Evolutionary conservation across 73 alveolate species (phyloP), one percentile per base, ranked within the genome.

Genomic region (Urostyla sp.): DNA sequence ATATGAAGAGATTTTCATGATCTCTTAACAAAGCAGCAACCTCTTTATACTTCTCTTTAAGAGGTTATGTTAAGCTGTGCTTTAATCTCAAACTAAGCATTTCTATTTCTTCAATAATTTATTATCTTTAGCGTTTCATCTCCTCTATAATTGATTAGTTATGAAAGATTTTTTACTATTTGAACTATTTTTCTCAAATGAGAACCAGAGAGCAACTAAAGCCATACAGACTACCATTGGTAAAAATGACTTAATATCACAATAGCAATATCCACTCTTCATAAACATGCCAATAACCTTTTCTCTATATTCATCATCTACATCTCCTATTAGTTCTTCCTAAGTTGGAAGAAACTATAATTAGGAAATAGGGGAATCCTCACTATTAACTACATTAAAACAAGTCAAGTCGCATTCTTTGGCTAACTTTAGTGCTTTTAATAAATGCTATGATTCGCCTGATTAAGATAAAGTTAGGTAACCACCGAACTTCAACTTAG

Each of bases 191-290:
- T 59, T 59, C 23, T 46, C 34, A 37, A 77, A 59, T 16, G 93
- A 63, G 74, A 85, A 85, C 93, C 93, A 85, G 63, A 58, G 16
- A 72, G 90, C 84, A 45, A 89, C 87, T 30, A 61, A 34, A 60
- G 94, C 60, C 63, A 75, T 31, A 28, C 72, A 94, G 30, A 79
- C 87, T 10, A 52, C 93, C 52, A 87, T 72, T 7, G 94, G 76
- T 4, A 88, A 75, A 79, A 92, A 94, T 28, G 92, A 77, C 58
- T 94, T 94, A 30, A 96, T 88, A 28, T 48, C 82, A 23, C 69
- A 34, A 90, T 87, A 38, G 97, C 97, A 40, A 87, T 96, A 34
- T 93, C 98, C 98, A 18, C 95, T 91, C 75, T 94, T 92, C 81
- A 94, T 57, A 38, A 86, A 94, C 43, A 94, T 93, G 5, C 98